phyloP scores from a whole-genome alignment of 2,329 filamentous ascomycete genomes.

The Fulvia fulva region DNA sequence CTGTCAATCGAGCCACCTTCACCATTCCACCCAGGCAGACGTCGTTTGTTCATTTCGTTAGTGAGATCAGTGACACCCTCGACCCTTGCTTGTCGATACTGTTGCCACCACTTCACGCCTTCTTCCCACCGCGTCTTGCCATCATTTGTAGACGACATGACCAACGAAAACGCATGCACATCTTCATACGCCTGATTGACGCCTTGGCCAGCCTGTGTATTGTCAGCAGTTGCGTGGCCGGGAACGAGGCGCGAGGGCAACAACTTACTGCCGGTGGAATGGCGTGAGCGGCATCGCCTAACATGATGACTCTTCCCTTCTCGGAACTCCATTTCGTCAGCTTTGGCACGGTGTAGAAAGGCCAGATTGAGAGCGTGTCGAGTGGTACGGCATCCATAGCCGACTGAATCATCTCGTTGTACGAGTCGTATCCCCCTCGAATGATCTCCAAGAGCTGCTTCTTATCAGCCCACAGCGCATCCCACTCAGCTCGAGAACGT shows the following conservation, averaged over 20 bases:
- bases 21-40: conserved; percentile 4
- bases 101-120: conserved; percentile 2
- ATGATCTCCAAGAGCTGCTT: background rate
- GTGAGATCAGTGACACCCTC: background rate
- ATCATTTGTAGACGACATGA: background rate
- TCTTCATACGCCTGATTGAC: conserved; percentile 7
- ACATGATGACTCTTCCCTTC: background rate
- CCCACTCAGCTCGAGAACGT: conserved; percentile 33
- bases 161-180: background rate
- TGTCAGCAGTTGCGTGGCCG: too few species aligned
- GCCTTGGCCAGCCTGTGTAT: background rate
- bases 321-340: background rate
- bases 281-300: conserved; percentile 5
- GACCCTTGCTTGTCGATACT: background rate
- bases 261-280: conserved; percentile 1
- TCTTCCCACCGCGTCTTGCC: background rate
- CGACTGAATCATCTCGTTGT: conserved; percentile 5
- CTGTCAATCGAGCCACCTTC: conserved; percentile 2
- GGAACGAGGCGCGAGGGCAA: too few species aligned
- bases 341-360: conserved; percentile 5
- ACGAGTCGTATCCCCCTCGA: conserved; percentile 4
- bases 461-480: conserved; percentile 29
- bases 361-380: conserved; percentile 13
- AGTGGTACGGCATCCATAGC: conserved; percentile 8
- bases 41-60: background rate